A percentile compares a stretch with the other conserved stretches of the same genome.
These are phyloP conservation scores for Phytopythium helicoides DNA, from an alignment of 352 stramenopile genomes.

Conservation along the genomic window DNA sequence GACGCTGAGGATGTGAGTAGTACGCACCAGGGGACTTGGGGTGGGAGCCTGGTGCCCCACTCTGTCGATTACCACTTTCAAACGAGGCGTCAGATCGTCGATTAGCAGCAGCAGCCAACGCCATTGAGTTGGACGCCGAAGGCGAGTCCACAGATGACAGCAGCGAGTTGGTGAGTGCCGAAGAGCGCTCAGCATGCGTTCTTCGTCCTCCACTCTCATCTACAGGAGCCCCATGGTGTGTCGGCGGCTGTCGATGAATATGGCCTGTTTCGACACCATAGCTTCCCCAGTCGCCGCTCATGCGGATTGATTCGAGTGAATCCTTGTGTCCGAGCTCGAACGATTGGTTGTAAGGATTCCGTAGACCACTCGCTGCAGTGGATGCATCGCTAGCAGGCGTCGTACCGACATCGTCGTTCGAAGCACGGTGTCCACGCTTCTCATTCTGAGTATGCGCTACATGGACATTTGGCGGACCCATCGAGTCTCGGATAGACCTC, in stretches of 20 bases:
- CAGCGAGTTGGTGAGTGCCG: not conserved
- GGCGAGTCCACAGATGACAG: conserved; percentile 2
- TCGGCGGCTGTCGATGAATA: not conserved
- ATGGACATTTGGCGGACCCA: too few relatives aligned
- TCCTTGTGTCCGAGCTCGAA: conserved; percentile 5
- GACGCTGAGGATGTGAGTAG: not conserved
- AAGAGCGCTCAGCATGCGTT: not conserved
- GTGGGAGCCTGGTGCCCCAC: not conserved
- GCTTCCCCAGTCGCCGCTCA: conserved; percentile 1
- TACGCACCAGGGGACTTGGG: not conserved
- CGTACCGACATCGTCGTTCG: not conserved
- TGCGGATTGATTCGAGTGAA: conserved; percentile 3
- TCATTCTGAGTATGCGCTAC: too few relatives aligned
- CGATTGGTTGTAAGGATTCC: conserved; percentile 6
- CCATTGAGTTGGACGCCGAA: conserved; percentile 4
- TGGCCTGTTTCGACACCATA: not conserved
- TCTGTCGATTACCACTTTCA: not conserved
- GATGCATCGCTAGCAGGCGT: conserved; percentile 2
- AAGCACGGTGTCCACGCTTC: too few relatives aligned
- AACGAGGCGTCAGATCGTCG: not conserved
- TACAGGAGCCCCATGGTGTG: not conserved
- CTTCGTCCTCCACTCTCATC: not conserved
- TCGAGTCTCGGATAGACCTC: conserved; percentile 8
- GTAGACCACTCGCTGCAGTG: not conserved
- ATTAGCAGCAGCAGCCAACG: not conserved